Evolutionary conservation across 495 filamentous ascomycete genomes (phyloP), one percentile per base, ranked within the genome.

Genomic region (Antarctomyces pellizariae): DNA sequence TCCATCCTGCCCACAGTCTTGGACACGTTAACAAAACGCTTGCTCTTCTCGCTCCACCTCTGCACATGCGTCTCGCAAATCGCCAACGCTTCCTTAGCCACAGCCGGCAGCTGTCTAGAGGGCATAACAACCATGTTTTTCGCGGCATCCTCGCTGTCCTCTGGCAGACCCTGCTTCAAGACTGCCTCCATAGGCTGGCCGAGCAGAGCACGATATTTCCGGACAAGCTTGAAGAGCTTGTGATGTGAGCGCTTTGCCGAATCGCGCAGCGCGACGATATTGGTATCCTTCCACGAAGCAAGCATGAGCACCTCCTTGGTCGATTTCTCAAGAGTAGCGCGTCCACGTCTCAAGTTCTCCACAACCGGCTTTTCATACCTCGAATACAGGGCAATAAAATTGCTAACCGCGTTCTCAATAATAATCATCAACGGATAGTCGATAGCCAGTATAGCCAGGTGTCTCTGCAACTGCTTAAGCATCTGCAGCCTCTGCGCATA

Each of bases 231-330:
- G 48, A 89, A 84, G 6, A 99, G 57, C 44, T 89, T 92, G 36
- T 73, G 64, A 43, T 95, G 89, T 5, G 84, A 93, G 30, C 73
- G 67, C 41, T 71, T 65, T 1, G 86, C 78, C 46, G 82, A 92
- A 33, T 91, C 82, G 39, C 66, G 59, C 20, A 99, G 50, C 4
- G 78, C 74, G 29, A 74, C 67, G 27, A 99, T 84, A 35, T 91
- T 95, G 13, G 74, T 91, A 37, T 95, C 89, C 41, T 89, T 86
- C 89, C 89, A 95, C 42, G 76, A 90, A 1, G 79, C 77, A 31
- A 95, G 48, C 16, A 83, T 59, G 12, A 95, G 58, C 16, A 92
- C 70, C 34, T 91, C 75, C 36, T 74, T 76, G 57, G 95, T 73
- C 24, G 76, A 62, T 43, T 78, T 89, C 43, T 92, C 82, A 5